These are phyloP conservation scores for Paramecium octaurelia DNA, from an alignment of 73 alveolate species.

Conservation along the genomic window DNA sequence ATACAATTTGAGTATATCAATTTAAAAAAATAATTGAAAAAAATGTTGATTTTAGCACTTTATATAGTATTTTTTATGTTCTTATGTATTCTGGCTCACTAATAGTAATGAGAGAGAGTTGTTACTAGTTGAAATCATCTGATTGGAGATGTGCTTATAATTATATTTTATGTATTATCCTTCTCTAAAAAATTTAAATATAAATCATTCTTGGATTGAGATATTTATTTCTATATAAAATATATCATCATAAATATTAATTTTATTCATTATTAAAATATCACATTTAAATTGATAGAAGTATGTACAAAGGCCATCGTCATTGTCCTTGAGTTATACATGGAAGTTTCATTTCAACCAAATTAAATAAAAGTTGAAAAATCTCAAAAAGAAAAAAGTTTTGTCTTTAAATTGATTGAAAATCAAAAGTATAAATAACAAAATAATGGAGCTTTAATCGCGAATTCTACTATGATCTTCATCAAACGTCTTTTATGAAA, in stretches of 20 bases:
- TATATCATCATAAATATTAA: neutral
- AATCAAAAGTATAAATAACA: neutral
- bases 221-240: neutral
- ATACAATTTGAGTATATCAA: neutral
- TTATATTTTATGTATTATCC: neutral
- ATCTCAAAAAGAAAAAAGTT: neutral
- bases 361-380: neutral
- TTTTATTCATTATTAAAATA: neutral
- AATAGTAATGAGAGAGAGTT: neutral
- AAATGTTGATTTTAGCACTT: neutral
- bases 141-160: neutral
- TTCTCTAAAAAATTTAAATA: neutral
- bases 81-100: neutral
- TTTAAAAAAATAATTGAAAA: neutral
- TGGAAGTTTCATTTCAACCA: neutral
- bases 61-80: neutral
- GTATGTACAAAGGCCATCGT: neutral
- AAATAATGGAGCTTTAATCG: neutral
- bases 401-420: neutral
- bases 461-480: no score
- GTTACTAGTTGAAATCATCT: neutral
- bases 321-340: neutral
- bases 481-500: neutral
- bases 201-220: neutral
- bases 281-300: neutral